phyloP scores from a whole-genome alignment of 176 grass and related monocot genomes.

The Alopecurus myosuroides region DNA sequence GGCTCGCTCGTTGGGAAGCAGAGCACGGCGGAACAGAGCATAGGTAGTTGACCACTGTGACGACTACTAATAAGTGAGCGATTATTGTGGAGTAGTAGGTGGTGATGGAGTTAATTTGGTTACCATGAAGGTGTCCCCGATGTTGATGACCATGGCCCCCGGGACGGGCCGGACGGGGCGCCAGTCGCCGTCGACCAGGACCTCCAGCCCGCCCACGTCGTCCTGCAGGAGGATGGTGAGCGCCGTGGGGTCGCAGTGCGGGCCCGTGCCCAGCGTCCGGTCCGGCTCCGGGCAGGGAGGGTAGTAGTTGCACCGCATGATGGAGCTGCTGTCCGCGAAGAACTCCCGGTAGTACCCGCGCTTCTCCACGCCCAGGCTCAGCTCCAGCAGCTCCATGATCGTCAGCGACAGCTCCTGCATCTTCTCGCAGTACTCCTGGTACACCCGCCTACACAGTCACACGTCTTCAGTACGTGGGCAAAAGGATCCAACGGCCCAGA shows the following conservation, averaged over 20 bases:
- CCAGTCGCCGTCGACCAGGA: constrained; percentile 73
- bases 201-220: constrained; percentile 76
- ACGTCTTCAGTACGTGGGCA: neutral
- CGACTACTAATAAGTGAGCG: neutral
- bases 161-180: constrained; percentile 57
- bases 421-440: constrained; percentile 70
- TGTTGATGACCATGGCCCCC: constrained; percentile 84
- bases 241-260: constrained; percentile 83
- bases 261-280: constrained; percentile 78
- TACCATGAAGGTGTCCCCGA: constrained; percentile 99
- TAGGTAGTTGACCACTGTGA: neutral
- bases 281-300: constrained; percentile 89
- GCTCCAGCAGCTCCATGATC: constrained; percentile 84
- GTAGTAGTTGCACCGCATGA: constrained; percentile 96
- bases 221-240: constrained; percentile 94
- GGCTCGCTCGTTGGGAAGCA: neutral
- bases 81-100: neutral
- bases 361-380: constrained; percentile 69
- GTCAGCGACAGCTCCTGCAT: constrained; percentile 75
- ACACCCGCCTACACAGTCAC: constrained; percentile 42
- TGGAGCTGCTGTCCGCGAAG: constrained; percentile 78
- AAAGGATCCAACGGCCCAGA: neutral
- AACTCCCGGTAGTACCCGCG: constrained; percentile 62
- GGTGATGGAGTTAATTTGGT: neutral
- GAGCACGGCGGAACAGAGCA: constrained; percentile 17